Conservation (phyloP, 495 filamentous ascomycete species). For the Lophiotrema nucula region DNA sequence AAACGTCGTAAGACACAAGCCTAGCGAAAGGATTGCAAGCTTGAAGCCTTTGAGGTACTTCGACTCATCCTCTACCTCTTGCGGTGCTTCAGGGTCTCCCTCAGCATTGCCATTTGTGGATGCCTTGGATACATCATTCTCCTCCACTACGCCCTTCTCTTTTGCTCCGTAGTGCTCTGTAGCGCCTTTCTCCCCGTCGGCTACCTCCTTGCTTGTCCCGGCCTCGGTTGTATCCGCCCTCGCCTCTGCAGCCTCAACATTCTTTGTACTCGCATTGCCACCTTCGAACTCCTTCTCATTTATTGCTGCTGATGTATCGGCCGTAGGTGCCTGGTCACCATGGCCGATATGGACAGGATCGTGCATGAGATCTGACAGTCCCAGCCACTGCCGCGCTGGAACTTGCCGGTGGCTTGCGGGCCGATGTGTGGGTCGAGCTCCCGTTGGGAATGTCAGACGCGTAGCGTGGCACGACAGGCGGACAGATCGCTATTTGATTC, state of each 20-base stretch:
- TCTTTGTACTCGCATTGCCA: background rate
- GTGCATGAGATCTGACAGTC: background rate
- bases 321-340: background rate
- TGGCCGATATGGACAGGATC: background rate
- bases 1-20: slow-evolving; percentile 36
- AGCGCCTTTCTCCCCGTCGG: background rate
- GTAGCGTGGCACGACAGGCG: no score
- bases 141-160: background rate
- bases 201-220: background rate
- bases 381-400: background rate
- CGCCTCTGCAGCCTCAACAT: background rate
- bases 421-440: background rate
- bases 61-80: slow-evolving; percentile 26
- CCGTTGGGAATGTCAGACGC: no score
- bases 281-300: background rate
- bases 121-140: background rate
- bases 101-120: background rate
- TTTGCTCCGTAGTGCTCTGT: background rate
- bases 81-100: slow-evolving; percentile 1
- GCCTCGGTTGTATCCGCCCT: background rate
- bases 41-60: slow-evolving; percentile 29
- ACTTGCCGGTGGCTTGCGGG: background rate
- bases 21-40: slow-evolving; percentile 25
- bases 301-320: background rate
- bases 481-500: no score